These are phyloP conservation scores for Harringtonia aguacate DNA, from an alignment of 2,329 filamentous ascomycete genomes.

Conservation along the genomic window DNA sequence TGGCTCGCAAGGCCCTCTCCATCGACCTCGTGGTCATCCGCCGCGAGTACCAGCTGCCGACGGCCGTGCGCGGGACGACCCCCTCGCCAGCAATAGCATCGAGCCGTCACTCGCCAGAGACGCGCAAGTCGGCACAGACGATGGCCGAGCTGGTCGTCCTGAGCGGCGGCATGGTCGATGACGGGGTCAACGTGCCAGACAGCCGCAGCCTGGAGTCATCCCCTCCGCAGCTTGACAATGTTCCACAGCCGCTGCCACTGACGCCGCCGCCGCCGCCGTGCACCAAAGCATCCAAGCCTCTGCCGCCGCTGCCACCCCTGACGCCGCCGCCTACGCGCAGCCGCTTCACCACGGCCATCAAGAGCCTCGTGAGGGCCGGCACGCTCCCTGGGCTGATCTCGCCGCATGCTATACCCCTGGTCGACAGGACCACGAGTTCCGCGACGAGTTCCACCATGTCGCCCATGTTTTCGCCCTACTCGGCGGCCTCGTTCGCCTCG, in stretches of 20 bases:
- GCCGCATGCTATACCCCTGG: too few species aligned
- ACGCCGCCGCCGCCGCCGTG: slow-evolving; percentile 7
- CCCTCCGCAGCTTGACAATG: too few species aligned
- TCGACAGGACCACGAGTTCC: too few species aligned
- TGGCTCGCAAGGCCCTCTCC: slow-evolving; percentile 44
- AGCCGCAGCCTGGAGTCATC: too few species aligned
- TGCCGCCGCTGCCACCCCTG: slow-evolving; percentile 3
- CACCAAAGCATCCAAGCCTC: background rate
- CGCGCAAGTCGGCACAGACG: too few species aligned
- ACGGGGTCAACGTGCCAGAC: too few species aligned
- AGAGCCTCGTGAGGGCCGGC: slow-evolving; percentile 27
- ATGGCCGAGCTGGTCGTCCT: slow-evolving; percentile 15
- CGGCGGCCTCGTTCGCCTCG: background rate
- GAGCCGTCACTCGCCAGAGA: too few species aligned
- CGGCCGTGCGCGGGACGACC: slow-evolving; percentile 18
- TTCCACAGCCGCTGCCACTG: slow-evolving; percentile 20
- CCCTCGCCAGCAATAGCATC: slow-evolving; percentile 16
- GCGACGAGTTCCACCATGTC: slow-evolving; percentile 1
- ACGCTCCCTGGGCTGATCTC: slow-evolving; percentile 20
- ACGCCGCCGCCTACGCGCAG: slow-evolving; percentile 8
- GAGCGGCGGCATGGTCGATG: slow-evolving; percentile 12
- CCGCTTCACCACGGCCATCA: slow-evolving; percentile 22
- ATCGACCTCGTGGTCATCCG: slow-evolving; percentile 48
- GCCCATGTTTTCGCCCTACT: background rate
- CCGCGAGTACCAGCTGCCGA: slow-evolving; percentile 43